A percentile compares a stretch with the other conserved stretches of the same genome.
Evolutionary conservation across 2,329 filamentous ascomycete genomes (phyloP).

Genomic region (Pestalotiopsis sp.): DNA sequence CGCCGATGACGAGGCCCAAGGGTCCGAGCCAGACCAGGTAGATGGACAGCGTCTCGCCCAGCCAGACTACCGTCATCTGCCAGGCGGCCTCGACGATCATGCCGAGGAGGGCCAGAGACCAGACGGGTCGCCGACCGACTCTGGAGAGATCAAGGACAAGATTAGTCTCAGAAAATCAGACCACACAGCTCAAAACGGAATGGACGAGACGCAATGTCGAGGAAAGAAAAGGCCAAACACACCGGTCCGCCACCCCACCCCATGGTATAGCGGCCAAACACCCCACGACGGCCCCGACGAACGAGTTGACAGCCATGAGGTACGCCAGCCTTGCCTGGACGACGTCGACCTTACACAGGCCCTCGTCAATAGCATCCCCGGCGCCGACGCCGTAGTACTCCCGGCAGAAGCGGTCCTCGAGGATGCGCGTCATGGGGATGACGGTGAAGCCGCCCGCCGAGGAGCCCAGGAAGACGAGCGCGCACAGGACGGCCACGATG

Average conservation of each 20-base stretch:
- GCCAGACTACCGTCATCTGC: constrained; percentile 32
- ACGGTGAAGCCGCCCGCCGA: constrained; percentile 31
- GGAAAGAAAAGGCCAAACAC: neutral
- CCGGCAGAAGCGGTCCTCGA: constrained; percentile 42
- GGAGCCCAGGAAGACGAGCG: constrained; percentile 31
- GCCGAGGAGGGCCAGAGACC: constrained; percentile 34
- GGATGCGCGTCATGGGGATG: constrained; percentile 36
- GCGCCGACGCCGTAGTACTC: constrained; percentile 32
- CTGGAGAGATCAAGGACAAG: constrained; percentile 18
- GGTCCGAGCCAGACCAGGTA: constrained; percentile 37
- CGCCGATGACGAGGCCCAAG: constrained; percentile 34
- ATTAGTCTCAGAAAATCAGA: neutral
- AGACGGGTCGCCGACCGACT: constrained; percentile 38
- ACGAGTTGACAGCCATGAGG: constrained; percentile 32
- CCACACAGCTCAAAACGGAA: too few species aligned
- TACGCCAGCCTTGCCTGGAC: constrained; percentile 39
- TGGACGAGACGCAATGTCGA: neutral
- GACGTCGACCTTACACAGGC: constrained; percentile 36
- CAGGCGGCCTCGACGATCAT: constrained; percentile 27
- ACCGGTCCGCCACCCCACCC: constrained; percentile 36
- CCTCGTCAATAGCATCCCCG: constrained; percentile 36
- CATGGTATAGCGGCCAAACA: constrained; percentile 38
- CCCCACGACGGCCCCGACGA: constrained; percentile 33
- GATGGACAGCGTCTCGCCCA: constrained; percentile 34
- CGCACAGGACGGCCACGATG: constrained; percentile 32